Evolutionary conservation across 805 yeast genomes (phyloP).

Genomic region (Ogataea methylovora): DNA sequence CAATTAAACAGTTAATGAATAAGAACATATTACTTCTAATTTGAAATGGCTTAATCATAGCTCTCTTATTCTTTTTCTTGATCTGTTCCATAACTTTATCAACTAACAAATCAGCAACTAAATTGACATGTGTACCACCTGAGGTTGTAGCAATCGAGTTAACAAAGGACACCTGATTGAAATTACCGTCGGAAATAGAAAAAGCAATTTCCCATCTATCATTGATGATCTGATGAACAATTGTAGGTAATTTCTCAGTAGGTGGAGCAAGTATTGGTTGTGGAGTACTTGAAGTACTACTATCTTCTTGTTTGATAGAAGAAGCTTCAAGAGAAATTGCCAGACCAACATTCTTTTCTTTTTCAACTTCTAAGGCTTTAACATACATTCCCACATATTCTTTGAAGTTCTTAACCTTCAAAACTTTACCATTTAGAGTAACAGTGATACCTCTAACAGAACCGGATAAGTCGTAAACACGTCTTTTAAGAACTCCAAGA

Average conservation of each 20-base stretch:
- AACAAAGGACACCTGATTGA: conserved; percentile 93
- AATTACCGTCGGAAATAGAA: conserved; percentile 82
- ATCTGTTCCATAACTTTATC: conserved; percentile 66
- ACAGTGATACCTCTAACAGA: conserved; percentile 80
- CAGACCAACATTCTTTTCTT: conserved; percentile 22
- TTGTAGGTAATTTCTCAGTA: conserved; percentile 38
- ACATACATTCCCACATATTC: conserved; percentile 85
- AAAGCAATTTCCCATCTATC: conserved; percentile 97
- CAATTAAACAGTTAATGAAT: conserved; percentile 86
- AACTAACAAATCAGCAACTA: conserved; percentile 77
- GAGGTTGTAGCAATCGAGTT: conserved; percentile 96
- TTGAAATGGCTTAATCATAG: conserved; percentile 80
- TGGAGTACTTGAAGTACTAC: conserved; percentile 4
- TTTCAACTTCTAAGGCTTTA: conserved; percentile 55
- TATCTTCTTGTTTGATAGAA: conserved; percentile 8
- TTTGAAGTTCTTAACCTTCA: conserved; percentile 72
- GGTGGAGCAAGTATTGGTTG: conserved; percentile 8
- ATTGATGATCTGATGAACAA: conserved; percentile 73
- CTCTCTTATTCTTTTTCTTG: conserved; percentile 55
- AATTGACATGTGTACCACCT: conserved; percentile 94
- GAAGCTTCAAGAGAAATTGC: conserved; percentile 3
- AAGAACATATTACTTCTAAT: conserved; percentile 85
- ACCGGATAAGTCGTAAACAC: conserved; percentile 94
- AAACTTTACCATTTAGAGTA: conserved; percentile 62
- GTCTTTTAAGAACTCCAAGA: conserved; percentile 76